Evolutionary conservation across 371 early-diverging fungal genomes (phyloP).

Genomic region (Mortierella sp.): DNA sequence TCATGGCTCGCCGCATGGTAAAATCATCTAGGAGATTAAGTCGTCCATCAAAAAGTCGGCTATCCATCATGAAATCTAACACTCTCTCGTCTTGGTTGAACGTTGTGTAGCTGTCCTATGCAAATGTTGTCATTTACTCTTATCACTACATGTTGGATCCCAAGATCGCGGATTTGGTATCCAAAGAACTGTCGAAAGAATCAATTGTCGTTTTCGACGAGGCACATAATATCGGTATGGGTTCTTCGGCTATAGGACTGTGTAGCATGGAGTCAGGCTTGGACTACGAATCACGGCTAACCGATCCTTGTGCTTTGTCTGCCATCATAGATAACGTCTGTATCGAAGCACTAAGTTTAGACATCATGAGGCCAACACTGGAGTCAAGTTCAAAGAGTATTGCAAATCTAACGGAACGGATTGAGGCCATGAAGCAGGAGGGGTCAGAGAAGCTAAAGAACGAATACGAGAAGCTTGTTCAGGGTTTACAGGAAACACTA

Average conservation of each 20-base stretch:
- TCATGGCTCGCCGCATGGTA: conserved; percentile 89
- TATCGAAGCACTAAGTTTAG: conserved; percentile 97
- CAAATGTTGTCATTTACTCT: conserved; percentile 99
- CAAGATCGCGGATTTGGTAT: conserved; percentile 97
- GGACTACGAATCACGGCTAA: background rate
- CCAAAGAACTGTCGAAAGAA: conserved; percentile 93
- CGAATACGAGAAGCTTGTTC: conserved; percentile 91
- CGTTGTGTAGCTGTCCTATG: conserved; percentile 74
- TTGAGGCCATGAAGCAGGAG: conserved; percentile 86
- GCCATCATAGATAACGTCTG: conserved; percentile 90
- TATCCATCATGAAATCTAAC: no score
- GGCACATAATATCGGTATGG: conserved; percentile 99
- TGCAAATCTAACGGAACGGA: conserved; percentile 71
- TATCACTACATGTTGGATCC: conserved; percentile 99
- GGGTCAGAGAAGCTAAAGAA: conserved; percentile 88
- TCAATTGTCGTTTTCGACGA: conserved; percentile 99
- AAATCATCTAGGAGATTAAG: no score
- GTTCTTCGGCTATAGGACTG: background rate
- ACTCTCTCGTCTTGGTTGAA: background rate
- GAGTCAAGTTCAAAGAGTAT: conserved; percentile 91
- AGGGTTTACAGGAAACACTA: conserved; percentile 86
- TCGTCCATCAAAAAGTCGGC: no score
- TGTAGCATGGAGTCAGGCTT: background rate
- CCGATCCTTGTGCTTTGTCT: background rate
- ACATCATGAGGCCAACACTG: conserved; percentile 90